phyloP scores from a whole-genome alignment of 805 yeast species.

The Wickerhamiella brachini region DNA sequence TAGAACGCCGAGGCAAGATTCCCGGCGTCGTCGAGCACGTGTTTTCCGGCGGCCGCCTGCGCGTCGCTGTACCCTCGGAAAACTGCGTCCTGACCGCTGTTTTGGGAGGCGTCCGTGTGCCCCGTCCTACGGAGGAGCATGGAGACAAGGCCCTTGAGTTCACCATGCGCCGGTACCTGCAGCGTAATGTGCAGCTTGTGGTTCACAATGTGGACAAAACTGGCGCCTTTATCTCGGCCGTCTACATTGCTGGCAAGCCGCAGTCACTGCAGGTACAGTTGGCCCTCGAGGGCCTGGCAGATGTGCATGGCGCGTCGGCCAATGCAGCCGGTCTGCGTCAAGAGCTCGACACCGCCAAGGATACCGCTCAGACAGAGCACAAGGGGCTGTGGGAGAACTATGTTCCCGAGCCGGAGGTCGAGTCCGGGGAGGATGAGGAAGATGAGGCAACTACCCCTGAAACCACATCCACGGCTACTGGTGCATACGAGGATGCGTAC shows the following conservation, averaged over 20 bases:
- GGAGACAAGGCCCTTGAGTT: slow-evolving; percentile 40
- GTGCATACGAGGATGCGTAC: slow-evolving; percentile 25
- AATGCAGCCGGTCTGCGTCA: slow-evolving; percentile 39
- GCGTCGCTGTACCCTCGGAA: slow-evolving; percentile 56
- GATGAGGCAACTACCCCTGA: slow-evolving; percentile 11
- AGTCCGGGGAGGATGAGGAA: slow-evolving; percentile 10
- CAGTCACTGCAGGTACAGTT: slow-evolving; percentile 34
- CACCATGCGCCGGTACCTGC: slow-evolving; percentile 43
- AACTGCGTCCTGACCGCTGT: slow-evolving; percentile 55
- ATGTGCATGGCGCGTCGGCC: slow-evolving; percentile 53
- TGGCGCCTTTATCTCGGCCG: slow-evolving; percentile 69
- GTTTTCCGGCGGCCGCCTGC: slow-evolving; percentile 51
- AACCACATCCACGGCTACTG: slow-evolving; percentile 9
- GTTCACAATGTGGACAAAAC: slow-evolving; percentile 57
- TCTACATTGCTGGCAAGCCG: slow-evolving; percentile 32
- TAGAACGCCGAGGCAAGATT: slow-evolving; percentile 50
- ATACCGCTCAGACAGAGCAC: slow-evolving; percentile 38
- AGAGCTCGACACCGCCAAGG: slow-evolving; percentile 49
- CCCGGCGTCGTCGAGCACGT: slow-evolving; percentile 63
- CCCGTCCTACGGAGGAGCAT: slow-evolving; percentile 24
- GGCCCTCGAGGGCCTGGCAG: slow-evolving; percentile 48
- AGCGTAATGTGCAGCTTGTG: slow-evolving; percentile 60
- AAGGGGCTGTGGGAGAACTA: slow-evolving; percentile 59
- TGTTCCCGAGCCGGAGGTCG: slow-evolving; percentile 29
- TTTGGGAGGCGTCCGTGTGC: slow-evolving; percentile 54